Base-by-base conservation (phyloP, 2,329 filamentous ascomycete species). In the Cladosporium austrohemisphaericum region DNA sequence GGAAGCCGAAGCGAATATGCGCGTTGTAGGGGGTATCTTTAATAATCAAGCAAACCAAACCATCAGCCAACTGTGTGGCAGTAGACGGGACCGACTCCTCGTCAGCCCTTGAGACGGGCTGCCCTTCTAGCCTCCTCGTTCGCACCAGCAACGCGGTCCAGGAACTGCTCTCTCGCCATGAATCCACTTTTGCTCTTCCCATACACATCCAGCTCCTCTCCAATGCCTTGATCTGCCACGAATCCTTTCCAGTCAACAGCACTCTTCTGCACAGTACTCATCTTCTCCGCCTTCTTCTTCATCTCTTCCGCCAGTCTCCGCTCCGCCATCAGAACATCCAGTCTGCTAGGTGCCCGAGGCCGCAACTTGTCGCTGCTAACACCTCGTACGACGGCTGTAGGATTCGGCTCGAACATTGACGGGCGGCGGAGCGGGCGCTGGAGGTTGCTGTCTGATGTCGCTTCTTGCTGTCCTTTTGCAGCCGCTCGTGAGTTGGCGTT, bases 261-360 rank as follows among this genome's bases (percentile, higher is more conserved):
- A 23, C 78, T 82, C 65, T 84, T 85, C 65, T 83, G 80, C 41
- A 85, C 79, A 0, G 81, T 83, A 56, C 82, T 84, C 67, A 85
- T 76, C 60, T 83, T 84, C 51, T 78, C 76, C 18, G 59, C 76
- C 68, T 67, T 75, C 57, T 52, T 61, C 62, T 55, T 67, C 52
- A 51, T 57, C 55, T 63, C 65, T 57, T 51, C 68, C 55, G 53
- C 62, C 49, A 46, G 55, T 59, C 59, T 60, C 52, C 63, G 59
- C 53, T 59, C 60, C n/a, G 58, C 61, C 52, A 60, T 57, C 13
- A 65, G 44, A 4, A 64, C 65, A 40, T 65, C 64, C 35, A 62
- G 45, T 20, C 61, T 54, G 7, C 50, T 60, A 1, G 61, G 66
- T 2, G 64, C 60, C 20, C 59, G 64, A 45, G 50, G 59, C 41